Base-by-base conservation (phyloP, 106 monocot genomes). In the Narthecium ossifragum region DNA sequence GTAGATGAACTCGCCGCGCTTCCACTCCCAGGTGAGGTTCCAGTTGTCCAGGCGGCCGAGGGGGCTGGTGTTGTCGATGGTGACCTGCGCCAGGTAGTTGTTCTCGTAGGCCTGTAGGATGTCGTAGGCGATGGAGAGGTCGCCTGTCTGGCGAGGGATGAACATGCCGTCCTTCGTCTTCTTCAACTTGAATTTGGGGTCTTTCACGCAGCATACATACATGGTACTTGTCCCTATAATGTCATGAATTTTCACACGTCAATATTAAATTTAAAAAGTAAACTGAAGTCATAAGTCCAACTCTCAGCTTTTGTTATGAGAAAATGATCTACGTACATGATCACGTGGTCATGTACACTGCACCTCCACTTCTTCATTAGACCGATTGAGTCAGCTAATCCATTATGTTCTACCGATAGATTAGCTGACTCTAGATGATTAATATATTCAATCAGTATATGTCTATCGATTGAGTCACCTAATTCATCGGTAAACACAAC, bases 21-120 rank as follows among this genome's bases (percentile, higher is more conserved):
- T 87, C 98, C 98, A 98, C 46, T 98, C 87, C 91, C 90, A 98
- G 13, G 91, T 84, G 27, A 98, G 46, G 61, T 91, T 98, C 98
- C 98, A 98, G 70, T 77, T 85, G 65, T 91, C 90, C 8, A 91
- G 85, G 28, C 90, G 78, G 64, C 90, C 82, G 6, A 91, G 73
- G 8, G 85, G 81, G 76, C 63, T 70, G 60, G 70, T 31, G 70
- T 84, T 91, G 62, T 91, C 87, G 33, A 94, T 61, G 37, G 89
- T 94, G 24, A 96, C 86, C 57, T 98, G 98, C 0, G 81, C 98
- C 14, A 78, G 43, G 76, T 98, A 98, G 74, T 77, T 98, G 59
- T 66, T 84, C 6, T 63, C 79, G 55, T 76, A 91, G 17, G 91
- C 68, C 31, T 87, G 74, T n/a, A 87, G 37, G 14, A 98, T 74